A percentile compares a stretch with the other conserved stretches of the same genome.
Evolutionary conservation across 352 stramenopile species (phyloP).

Genomic region (Phytophthora niederhauseri): DNA sequence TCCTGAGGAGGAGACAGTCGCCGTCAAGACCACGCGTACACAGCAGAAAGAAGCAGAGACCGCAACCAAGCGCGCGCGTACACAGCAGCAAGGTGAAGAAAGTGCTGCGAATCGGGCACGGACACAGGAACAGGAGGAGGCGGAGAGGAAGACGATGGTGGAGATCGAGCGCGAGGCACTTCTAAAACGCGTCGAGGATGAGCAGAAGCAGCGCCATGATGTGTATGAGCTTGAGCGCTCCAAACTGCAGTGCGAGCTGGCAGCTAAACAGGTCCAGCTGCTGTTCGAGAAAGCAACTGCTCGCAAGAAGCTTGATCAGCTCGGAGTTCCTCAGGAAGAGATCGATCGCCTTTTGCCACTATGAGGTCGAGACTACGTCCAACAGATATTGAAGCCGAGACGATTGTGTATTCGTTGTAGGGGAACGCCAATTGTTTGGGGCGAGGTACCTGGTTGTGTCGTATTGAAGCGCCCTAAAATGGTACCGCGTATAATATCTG

Average conservation of each 20-base stretch:
- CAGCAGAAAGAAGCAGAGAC: not conserved
- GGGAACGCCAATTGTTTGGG: not conserved
- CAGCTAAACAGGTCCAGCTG: constrained; percentile 45
- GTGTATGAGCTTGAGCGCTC: constrained; percentile 32
- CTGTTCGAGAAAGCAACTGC: constrained; percentile 54
- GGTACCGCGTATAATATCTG: not conserved
- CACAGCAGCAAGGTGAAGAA: not conserved
- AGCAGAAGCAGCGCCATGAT: constrained; percentile 35
- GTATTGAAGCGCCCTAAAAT: not conserved
- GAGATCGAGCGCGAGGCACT: constrained; percentile 34
- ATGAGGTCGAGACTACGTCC: constrained; percentile 5
- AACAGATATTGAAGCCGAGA: not conserved
- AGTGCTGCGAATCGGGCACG: constrained; percentile 18
- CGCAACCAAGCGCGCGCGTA: not conserved
- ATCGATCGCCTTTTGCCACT: constrained; percentile 51
- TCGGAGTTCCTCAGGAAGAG: constrained; percentile 46
- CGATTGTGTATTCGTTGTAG: constrained; percentile 2
- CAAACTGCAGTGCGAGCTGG: constrained; percentile 36
- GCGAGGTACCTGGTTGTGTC: not conserved
- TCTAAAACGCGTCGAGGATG: constrained; percentile 35
- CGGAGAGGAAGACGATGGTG: constrained; percentile 8
- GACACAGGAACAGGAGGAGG: constrained; percentile 13
- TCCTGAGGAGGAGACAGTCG: constrained; percentile 4
- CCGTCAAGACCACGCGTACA: not conserved
- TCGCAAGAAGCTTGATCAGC: constrained; percentile 50